Base-by-base conservation (phyloP, 2,329 filamentous ascomycete genomes). In the Fusarium euwallaceae region DNA sequence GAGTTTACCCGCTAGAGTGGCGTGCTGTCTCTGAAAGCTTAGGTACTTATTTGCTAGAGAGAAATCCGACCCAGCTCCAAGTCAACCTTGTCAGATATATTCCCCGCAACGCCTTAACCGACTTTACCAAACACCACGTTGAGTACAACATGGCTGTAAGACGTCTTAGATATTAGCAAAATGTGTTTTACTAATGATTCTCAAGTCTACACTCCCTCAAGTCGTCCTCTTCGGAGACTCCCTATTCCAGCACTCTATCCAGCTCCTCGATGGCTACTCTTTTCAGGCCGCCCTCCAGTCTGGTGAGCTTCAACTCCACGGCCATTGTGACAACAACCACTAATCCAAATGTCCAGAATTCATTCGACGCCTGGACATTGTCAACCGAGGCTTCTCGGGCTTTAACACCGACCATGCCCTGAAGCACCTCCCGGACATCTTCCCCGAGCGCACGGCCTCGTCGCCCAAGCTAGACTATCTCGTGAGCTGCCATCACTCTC, bases 191-290 rank as follows among this genome's bases (percentile, higher is more conserved):
- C 36, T 41, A 37, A 45, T 41, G 65, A 24, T 37, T 29, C 32
- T 14, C 51, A 16, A 89, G 87, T 82, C 82, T 45, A 85, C 89
- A 1, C 93, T 93, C 78, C 91, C 92, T 59, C 94, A 95, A 79
- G 87, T 95, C 77, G 87, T 98, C 72, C 90, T 98, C 27, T 93
- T 98, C 72, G 96, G 96, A 64, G 97, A 98, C 84, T 97, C 94
- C 36, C 92, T 98, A 71, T 92, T 96, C 59, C 92, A 98, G 80
- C 86, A 88, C 48, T 89, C 91, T 2, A 89, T 89, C 73, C 86
- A 88, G 39, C 86, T 91, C 59, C 83, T 88, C 12, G 85, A 90
- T 66, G 94, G 93, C 17, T 96, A 95, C 82, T 94, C 89, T 1
- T 94, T 97, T 78, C 90, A 92, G 67, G 89, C 93, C 24, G 91